A percentile compares a stretch with the other conserved stretches of the same genome.
These are phyloP conservation scores for Paramecium primaurelia DNA, from an alignment of 73 alveolate species.

Conservation along the genomic window DNA sequence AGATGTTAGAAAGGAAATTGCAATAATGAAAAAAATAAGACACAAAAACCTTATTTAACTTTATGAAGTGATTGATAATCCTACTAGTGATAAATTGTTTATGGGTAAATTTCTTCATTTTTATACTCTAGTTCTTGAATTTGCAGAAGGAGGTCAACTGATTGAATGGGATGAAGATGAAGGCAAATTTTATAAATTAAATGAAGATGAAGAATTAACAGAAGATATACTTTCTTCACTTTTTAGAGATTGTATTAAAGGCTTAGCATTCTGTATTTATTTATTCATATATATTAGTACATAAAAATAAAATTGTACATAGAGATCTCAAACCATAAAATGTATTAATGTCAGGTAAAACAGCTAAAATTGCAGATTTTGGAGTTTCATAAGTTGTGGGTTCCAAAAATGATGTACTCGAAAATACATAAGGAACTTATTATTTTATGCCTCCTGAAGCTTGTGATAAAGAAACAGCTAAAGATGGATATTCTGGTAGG, in stretches of 20 bases:
- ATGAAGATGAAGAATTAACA: slow-evolving; percentile 54
- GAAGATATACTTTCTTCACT: slow-evolving; percentile 69
- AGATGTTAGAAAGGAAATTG: slow-evolving; percentile 90
- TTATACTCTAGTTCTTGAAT: slow-evolving; percentile 72
- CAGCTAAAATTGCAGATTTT: slow-evolving; percentile 94
- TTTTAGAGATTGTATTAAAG: slow-evolving; percentile 75
- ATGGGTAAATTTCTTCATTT: slow-evolving; percentile 62
- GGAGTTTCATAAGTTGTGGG: slow-evolving; percentile 76
- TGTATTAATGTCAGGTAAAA: slow-evolving; percentile 83
- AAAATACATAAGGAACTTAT: slow-evolving; percentile 90
- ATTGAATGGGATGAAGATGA: slow-evolving; percentile 90
- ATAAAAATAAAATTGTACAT: slow-evolving; percentile 88
- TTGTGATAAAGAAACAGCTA: slow-evolving; percentile 69
- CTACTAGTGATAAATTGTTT: slow-evolving; percentile 88
- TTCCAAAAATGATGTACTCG: slow-evolving; percentile 72
- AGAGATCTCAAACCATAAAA: slow-evolving; percentile 97
- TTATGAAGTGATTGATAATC: slow-evolving; percentile 93
- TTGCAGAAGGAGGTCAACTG: slow-evolving; percentile 86
- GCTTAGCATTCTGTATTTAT: slow-evolving; percentile 64
- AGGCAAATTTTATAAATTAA: slow-evolving; percentile 68
- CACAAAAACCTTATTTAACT: slow-evolving; percentile 88
- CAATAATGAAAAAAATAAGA: slow-evolving; percentile 89
- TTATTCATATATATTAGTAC: slow-evolving; percentile 62
- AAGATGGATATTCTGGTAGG: slow-evolving; percentile 86
- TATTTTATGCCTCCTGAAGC: slow-evolving; percentile 97